Percentiles rank a stretch among this genome's conserved stretches.
Evolutionary conservation across 2,329 filamentous ascomycete species (phyloP).

Genomic region (Sarocladiaceae sp.): DNA sequence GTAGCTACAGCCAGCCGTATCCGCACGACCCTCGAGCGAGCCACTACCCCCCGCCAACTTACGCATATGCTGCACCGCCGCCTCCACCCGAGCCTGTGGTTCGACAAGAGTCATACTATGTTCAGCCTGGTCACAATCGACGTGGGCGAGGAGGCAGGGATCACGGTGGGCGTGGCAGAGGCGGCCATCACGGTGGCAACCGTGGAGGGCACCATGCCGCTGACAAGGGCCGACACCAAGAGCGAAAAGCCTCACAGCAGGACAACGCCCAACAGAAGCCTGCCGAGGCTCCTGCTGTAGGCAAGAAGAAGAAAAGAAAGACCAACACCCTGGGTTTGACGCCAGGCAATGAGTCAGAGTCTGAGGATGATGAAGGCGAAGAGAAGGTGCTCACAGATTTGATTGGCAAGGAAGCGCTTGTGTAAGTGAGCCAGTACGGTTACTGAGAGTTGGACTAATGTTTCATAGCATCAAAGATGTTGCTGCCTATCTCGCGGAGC

Average conservation of each 20-base stretch:
- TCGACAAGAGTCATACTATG: constrained; percentile 27
- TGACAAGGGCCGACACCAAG: constrained; percentile 36
- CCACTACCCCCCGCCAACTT: constrained; percentile 26
- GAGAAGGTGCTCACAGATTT: constrained; percentile 58
- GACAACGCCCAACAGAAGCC: constrained; percentile 16
- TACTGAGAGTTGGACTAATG: neutral
- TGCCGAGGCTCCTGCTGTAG: constrained; percentile 37
- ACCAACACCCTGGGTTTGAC: constrained; percentile 67
- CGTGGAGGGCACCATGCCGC: constrained; percentile 36
- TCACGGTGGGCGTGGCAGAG: constrained; percentile 35
- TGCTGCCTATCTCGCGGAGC: constrained; percentile 72
- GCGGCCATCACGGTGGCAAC: constrained; percentile 22
- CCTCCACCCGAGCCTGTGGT: constrained; percentile 25
- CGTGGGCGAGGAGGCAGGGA: constrained; percentile 30
- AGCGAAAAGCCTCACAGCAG: constrained; percentile 14
- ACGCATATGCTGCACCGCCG: constrained; percentile 35
- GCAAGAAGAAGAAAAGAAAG: constrained; percentile 66
- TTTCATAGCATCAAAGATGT: constrained; percentile 59
- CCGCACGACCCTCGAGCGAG: constrained; percentile 31
- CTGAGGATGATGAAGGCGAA: constrained; percentile 63
- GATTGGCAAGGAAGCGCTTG: constrained; percentile 40
- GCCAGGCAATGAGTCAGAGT: constrained; percentile 52
- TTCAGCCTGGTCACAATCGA: constrained; percentile 26
- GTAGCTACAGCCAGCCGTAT: constrained; percentile 33
- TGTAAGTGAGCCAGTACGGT: neutral